phyloP scores from a whole-genome alignment of 2,329 filamentous ascomycete genomes.

The Colletotrichum sp. region DNA sequence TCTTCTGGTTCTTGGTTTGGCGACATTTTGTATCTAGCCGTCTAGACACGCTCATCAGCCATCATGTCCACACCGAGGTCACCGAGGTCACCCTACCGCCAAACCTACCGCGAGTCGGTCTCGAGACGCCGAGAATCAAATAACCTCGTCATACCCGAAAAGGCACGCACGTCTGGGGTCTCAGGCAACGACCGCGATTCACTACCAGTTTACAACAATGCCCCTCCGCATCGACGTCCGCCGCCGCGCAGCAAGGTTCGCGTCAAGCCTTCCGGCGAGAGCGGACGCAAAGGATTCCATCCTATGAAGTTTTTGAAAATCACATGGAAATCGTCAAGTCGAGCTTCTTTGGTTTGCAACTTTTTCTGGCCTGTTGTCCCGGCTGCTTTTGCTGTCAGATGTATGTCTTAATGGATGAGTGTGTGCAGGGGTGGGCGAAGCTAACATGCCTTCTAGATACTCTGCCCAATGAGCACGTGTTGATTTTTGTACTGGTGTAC shows the following conservation, averaged over 20 bases:
- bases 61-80: slow-evolving; percentile 15
- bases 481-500: slow-evolving; percentile 73
- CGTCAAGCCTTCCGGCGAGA: slow-evolving; percentile 43
- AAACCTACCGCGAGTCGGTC: slow-evolving; percentile 8
- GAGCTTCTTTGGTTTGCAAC: slow-evolving; percentile 68
- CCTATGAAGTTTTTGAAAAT: slow-evolving; percentile 68
- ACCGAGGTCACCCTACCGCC: slow-evolving; percentile 14
- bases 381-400: slow-evolving; percentile 68
- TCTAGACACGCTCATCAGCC: neutral
- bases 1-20: neutral
- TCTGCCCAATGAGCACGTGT: slow-evolving; percentile 55
- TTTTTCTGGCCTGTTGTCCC: slow-evolving; percentile 78
- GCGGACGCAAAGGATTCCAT: slow-evolving; percentile 69
- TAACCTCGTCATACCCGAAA: neutral
- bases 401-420: neutral
- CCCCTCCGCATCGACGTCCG: neutral
- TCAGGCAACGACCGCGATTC: neutral
- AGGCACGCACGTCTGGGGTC: neutral
- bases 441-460: neutral
- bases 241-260: slow-evolving; percentile 47
- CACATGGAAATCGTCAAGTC: slow-evolving; percentile 66
- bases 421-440: neutral
- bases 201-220: slow-evolving; percentile 12
- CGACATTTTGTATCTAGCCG: neutral
- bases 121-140: slow-evolving; percentile 8